These are phyloP conservation scores for Cryptosporidium sp. DNA, from an alignment of 169 alveolate genomes.

Conservation along the genomic window DNA sequence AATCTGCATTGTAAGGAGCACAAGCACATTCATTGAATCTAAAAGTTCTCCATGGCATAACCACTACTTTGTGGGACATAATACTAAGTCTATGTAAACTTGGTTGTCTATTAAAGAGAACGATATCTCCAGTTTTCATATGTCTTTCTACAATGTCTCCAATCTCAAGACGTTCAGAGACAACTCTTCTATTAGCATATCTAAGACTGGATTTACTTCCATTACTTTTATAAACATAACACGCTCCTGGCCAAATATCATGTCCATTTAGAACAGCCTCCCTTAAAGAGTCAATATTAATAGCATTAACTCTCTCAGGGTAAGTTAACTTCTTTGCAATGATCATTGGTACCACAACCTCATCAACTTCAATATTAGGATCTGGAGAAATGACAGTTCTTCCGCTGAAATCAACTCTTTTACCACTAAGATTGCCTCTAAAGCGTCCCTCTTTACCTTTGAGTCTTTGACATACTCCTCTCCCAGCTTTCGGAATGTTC, in stretches of 20 bases:
- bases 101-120: conserved; percentile 98
- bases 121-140: conserved; percentile 96
- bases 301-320: conserved; percentile 94
- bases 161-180: conserved; percentile 86
- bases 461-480: conserved; percentile 86
- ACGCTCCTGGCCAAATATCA: conserved; percentile 97
- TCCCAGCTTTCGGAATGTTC: conserved; percentile 76
- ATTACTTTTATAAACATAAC: conserved; percentile 85
- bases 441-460: conserved; percentile 98
- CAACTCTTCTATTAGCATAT: conserved; percentile 88
- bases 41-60: conserved; percentile 95
- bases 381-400: conserved; percentile 99
- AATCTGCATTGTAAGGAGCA: conserved; percentile 99
- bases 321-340: conserved; percentile 96
- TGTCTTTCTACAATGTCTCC: conserved; percentile 99
- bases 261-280: conserved; percentile 93
- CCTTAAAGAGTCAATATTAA: conserved; percentile 90
- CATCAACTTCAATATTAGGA: conserved; percentile 97
- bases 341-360: conserved; percentile 97
- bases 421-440: conserved; percentile 98
- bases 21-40: conserved; percentile 98
- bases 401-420: conserved; percentile 99
- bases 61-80: conserved; percentile 96
- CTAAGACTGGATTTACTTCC: conserved; percentile 86
- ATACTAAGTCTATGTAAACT: conserved; percentile 97